Percentiles rank a stretch among this genome's conserved stretches.
Conservation (phyloP, 2,329 filamentous ascomycete genomes). For the Hortaea werneckii region DNA sequence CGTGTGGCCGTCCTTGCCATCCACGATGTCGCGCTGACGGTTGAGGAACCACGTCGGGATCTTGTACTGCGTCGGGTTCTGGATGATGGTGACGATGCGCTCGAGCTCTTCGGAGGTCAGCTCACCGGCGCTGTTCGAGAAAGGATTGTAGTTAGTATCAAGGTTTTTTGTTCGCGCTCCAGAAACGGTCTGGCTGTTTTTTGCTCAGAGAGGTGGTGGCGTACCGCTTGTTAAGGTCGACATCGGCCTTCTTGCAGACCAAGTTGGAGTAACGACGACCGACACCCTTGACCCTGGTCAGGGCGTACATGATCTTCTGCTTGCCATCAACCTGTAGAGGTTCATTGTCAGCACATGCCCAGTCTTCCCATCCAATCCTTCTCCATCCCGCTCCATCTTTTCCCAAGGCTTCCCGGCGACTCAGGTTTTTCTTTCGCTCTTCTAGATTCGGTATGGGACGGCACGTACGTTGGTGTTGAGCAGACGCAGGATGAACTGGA, state of each 20-base stretch:
- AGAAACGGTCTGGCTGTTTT: background rate
- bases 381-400: background rate
- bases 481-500: conserved; percentile 65
- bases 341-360: conserved; percentile 1
- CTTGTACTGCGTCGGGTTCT: conserved; percentile 99
- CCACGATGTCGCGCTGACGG: conserved; percentile 98
- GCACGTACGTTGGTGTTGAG: conserved; percentile 78
- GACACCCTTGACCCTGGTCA: conserved; percentile 99
- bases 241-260: conserved; percentile 99
- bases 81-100: conserved; percentile 99
- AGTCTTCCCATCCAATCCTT: background rate
- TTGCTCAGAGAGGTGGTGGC: conserved; percentile 16
- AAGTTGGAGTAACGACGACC: conserved; percentile 99
- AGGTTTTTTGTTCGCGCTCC: conserved; percentile 1
- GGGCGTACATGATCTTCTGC: conserved; percentile 99
- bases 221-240: conserved; percentile 97
- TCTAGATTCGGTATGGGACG: background rate
- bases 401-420: background rate
- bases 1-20: conserved; percentile 95
- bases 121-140: conserved; percentile 68
- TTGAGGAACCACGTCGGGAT: conserved; percentile 99
- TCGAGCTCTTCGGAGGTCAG: conserved; percentile 99
- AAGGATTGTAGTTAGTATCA: conserved; percentile 17
- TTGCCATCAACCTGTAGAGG: conserved; percentile 65
- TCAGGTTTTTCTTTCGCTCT: background rate